Evolutionary conservation across 192 early-diverging fungal species (phyloP).

Genomic region (Mortierella hygrophila): DNA sequence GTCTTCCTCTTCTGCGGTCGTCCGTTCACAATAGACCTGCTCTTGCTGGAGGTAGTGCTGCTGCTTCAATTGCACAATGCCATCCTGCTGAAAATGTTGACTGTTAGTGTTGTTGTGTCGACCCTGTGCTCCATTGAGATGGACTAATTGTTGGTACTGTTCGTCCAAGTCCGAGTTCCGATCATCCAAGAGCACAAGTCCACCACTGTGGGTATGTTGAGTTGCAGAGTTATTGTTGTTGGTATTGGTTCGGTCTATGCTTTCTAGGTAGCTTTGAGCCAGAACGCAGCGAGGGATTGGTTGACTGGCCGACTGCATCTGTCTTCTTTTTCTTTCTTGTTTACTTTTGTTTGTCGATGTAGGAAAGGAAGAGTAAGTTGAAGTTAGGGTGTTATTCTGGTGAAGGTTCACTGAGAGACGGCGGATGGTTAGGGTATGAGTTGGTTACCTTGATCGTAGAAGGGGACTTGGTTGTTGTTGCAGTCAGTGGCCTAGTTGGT

Average conservation of each 20-base stretch:
- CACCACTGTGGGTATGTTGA: neutral
- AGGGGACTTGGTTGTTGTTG: neutral
- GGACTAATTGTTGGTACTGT: conserved; percentile 23
- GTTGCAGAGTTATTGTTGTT: neutral
- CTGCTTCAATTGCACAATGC: neutral
- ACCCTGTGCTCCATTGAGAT: conserved; percentile 12
- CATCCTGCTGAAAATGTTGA: conserved; percentile 4
- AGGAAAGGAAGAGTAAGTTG: neutral
- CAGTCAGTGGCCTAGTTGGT: neutral
- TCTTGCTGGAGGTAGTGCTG: conserved; percentile 16
- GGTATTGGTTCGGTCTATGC: neutral
- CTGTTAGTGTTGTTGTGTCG: neutral
- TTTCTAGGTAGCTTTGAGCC: conserved; percentile 35
- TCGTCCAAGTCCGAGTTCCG: conserved; percentile 37
- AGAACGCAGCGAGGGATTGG: conserved; percentile 27
- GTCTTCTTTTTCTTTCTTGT: neutral
- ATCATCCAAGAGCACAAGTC: neutral
- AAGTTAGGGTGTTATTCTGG: neutral
- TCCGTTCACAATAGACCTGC: neutral
- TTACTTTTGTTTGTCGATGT: neutral
- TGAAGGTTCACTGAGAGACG: neutral
- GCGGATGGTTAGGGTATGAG: neutral
- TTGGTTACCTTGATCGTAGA: neutral
- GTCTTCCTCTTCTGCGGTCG: neutral
- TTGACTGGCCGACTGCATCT: conserved; percentile 30